phyloP scores from a whole-genome alignment of 2,329 filamentous ascomycete species.

The Penicillium sp. region DNA sequence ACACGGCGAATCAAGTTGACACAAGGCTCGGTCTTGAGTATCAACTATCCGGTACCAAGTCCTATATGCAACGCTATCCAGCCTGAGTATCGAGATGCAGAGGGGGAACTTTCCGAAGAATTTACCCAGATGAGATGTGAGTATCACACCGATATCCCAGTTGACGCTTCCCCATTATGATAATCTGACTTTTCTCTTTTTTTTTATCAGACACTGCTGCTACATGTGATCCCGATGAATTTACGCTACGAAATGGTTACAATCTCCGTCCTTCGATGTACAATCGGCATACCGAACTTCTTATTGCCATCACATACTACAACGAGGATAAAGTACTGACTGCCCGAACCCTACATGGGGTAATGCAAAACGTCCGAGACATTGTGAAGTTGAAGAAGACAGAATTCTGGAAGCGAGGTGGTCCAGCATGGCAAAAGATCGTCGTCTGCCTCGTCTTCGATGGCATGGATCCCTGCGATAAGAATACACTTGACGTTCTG shows the following conservation, averaged over 20 bases:
- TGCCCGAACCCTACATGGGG: constrained; percentile 83
- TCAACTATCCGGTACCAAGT: constrained; percentile 16
- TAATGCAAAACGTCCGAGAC: constrained; percentile 96
- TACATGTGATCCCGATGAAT: constrained; percentile 94
- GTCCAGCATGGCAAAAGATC: constrained; percentile 97
- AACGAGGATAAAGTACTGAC: constrained; percentile 95
- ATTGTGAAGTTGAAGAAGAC: constrained; percentile 98
- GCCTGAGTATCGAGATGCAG: constrained; percentile 12
- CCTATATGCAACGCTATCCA: constrained; percentile 16
- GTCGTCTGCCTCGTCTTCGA: constrained; percentile 94
- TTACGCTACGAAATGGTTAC: constrained; percentile 96
- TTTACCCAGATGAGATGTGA: constrained; percentile 19
- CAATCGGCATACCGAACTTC: constrained; percentile 89
- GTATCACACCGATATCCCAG: not conserved
- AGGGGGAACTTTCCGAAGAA: constrained; percentile 15
- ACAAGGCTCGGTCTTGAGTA: constrained; percentile 14
- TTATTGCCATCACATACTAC: constrained; percentile 96
- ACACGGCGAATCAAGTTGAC: constrained; percentile 16
- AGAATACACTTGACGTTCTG: constrained; percentile 83
- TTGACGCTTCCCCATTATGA: not conserved
- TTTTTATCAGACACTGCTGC: constrained; percentile 69
- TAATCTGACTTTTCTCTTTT: not conserved
- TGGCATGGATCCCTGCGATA: constrained; percentile 93
- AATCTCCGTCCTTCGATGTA: constrained; percentile 96
- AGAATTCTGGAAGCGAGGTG: constrained; percentile 97